Base-by-base conservation (phyloP, 140 eudicot genomes). In the Ambrosia hybrid region DNA sequence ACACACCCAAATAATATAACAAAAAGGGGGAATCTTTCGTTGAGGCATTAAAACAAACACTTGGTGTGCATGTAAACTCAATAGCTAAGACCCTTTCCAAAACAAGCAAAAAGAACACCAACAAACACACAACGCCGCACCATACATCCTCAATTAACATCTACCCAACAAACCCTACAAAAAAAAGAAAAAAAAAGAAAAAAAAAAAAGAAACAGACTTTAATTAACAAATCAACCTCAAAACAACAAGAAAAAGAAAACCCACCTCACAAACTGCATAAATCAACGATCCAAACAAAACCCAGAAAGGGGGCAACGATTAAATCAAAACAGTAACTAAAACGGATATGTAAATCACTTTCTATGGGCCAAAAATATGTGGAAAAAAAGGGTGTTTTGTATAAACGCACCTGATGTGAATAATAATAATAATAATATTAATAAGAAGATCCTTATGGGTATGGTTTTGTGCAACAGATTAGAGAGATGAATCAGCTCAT, bases 11-110 rank as follows among this genome's bases (percentile, higher is more conserved):
- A 48, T 6, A 43, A 75, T 14, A 38, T 70, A 61, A 61, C 67
- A 77, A 70, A 51, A 62, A 39, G 17, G 34, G 37, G 73, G 73
- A 16, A 62, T 71, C 46, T 71, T 72, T 3, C 74, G 36, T 55
- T 65, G 61, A 9, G 70, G 82, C 74, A 72, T 78, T 43, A 33
- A 30, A 65, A 53, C 77, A 78, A 78, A 62, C 82, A 71, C 57
- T 4, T 78, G 26, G 72, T 77, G 68, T 53, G 73, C 82, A 78
- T 78, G 46, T 51, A 52, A 33, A 12, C 55, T 72, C 16, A 64
- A 15, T 3, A 46, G 9, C 49, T 56, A 61, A 68, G 55, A 43
- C 49, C 49, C 59, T 34, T 51, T 49, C 48, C 68, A 21, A 68
- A 49, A 57, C 17, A 16, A 36, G 70, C 2, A 76, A 57, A n/a